Base-by-base conservation (phyloP, 2,329 filamentous ascomycete genomes). In the Microdochium trichocladiopsis region DNA sequence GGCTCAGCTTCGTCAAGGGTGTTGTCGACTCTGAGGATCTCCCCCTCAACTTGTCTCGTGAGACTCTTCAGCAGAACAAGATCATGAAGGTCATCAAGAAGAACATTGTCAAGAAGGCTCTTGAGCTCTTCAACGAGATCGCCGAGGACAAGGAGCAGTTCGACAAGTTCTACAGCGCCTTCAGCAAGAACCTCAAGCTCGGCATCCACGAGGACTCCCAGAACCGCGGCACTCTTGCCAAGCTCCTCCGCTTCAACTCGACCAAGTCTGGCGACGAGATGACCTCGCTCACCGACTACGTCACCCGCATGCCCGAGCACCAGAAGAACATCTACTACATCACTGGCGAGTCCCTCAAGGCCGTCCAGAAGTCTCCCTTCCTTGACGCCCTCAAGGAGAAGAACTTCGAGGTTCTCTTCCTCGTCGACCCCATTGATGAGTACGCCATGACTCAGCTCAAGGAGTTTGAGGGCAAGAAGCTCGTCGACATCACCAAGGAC, bases 21-120 rank as follows among this genome's bases (percentile, higher is more conserved):
- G 94, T 99, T 66, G 94, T 99, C 74, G 94, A 99, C 80, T 99
- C 94, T 68, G 94, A 99, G 84, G 94, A 99, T 74, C 88, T 99
- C 58, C 94, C 94, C 65, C 88, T 99, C 75, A 99, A 99, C 86
- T 77, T 99, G 80, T 97, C 94, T 69, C 94, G 94, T 88, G 94
- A 99, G 87, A 97, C 93, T 54, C 90, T 99, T 50, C 94, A 99
- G 80, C 94, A 97, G 84, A 99, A 97, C 89, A 97, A 97, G 91
- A 99, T 99, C 83, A 97, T 97, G 94, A 97, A 97, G 88, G 94
- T 97, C 75, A 97, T 97, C 85, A 95, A 95, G 87, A 99, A 99
- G 91, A 99, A 99, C 87, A 96, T 99, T 61, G 92, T 99, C 83
- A 99, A 97, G 92, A 99, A 99, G 90, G 90, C 90, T 61, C 90